Conservation (phyloP, 116 monocot genomes). For the Phalaenopsis hybrid region DNA sequence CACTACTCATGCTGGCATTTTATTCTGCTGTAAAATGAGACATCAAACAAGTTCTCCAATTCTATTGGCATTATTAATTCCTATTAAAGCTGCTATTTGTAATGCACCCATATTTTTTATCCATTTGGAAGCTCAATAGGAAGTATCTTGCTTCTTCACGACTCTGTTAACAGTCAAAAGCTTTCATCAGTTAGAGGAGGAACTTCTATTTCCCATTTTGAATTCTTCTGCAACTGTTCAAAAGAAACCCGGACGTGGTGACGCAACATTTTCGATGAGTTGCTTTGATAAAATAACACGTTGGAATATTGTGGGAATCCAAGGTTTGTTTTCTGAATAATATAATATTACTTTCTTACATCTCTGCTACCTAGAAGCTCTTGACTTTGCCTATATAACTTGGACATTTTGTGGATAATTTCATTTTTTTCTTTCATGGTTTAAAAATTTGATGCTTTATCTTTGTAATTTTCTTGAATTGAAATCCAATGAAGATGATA, state of each 20-base stretch:
- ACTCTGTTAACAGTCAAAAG: neutral
- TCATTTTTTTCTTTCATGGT: neutral
- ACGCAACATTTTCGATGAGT: conserved; percentile 83
- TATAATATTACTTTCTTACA: neutral
- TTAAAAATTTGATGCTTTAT: too few species aligned
- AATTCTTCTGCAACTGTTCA: conserved; percentile 36
- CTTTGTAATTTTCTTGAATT: too few species aligned
- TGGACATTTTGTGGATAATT: neutral
- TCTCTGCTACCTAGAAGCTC: neutral
- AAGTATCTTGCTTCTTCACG: neutral
- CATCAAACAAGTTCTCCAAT: neutral
- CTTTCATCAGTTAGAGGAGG: neutral
- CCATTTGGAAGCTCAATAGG: neutral
- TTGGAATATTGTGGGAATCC: conserved; percentile 84
- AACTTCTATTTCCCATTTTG: conserved; percentile 7
- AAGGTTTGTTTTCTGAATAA: conserved; percentile 43
- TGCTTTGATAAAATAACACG: conserved; percentile 91
- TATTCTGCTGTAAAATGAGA: neutral
- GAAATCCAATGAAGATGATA: too few species aligned
- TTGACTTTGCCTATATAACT: neutral
- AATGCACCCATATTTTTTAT: neutral
- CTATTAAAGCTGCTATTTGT: neutral
- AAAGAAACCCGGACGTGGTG: conserved; percentile 90
- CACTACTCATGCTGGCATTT: neutral
- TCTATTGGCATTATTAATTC: neutral